These are phyloP conservation scores for Ophiorrhiza pumila DNA, from an alignment of 257 asterid species.

Conservation along the genomic window DNA sequence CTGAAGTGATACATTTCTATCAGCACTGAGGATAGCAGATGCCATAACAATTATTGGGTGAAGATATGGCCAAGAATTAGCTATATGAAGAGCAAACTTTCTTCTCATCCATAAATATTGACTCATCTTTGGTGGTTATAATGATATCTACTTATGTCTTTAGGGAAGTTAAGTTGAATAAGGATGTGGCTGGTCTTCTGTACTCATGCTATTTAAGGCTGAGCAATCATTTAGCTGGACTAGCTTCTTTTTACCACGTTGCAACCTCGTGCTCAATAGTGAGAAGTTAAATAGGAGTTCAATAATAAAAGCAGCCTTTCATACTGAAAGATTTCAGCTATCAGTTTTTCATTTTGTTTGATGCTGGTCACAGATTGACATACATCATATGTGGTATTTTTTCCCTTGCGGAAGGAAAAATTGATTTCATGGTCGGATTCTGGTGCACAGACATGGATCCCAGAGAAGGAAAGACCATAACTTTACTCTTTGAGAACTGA, in stretches of 20 bases:
- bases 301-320: not conserved
- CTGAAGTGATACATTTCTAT: not conserved
- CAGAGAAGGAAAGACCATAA: not conserved
- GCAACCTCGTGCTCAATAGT: not conserved
- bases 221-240: not conserved
- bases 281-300: not conserved
- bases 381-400: not conserved
- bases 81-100: not conserved
- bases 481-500: not conserved
- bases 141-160: not conserved
- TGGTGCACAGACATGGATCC: not conserved
- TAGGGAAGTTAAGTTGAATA: not conserved
- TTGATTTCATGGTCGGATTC: not conserved
- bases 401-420: not conserved
- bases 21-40: not conserved
- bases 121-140: not conserved
- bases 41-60: not conserved
- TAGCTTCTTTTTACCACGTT: not conserved
- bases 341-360: not conserved
- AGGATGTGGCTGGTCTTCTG: not conserved
- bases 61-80: not conserved
- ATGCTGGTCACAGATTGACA: not conserved
- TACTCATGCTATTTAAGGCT: not conserved
- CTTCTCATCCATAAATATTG: not conserved
- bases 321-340: not conserved